Evolutionary conservation across 345 rosid genomes (phyloP).

Genomic region (Dipteronia dyeriana): DNA sequence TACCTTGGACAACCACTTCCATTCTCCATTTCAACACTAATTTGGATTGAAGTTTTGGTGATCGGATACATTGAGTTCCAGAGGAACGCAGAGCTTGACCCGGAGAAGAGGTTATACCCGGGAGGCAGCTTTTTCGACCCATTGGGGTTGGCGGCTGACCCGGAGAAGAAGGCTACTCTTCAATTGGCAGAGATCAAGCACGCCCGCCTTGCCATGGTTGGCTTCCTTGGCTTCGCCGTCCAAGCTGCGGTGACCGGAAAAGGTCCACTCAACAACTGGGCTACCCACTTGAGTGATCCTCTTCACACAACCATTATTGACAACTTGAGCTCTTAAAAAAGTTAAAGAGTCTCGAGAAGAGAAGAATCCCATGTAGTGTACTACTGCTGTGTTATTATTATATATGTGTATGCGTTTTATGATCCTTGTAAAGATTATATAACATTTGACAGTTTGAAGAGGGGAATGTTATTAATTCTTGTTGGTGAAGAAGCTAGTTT

Average conservation of each 20-base stretch:
- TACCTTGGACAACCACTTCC: conserved; percentile 93
- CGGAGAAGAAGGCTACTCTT: conserved; percentile 83
- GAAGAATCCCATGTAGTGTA: not conserved
- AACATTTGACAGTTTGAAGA: conserved; percentile 15
- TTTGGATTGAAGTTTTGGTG: conserved; percentile 83
- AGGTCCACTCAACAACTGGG: conserved; percentile 99
- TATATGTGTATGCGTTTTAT: not conserved
- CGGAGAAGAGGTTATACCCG: conserved; percentile 88
- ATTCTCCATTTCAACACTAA: conserved; percentile 79
- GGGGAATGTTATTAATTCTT: conserved; percentile 5
- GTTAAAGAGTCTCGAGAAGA: not conserved
- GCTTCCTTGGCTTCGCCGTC: conserved; percentile 83
- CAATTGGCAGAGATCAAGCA: conserved; percentile 99
- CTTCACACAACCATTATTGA: conserved; percentile 97
- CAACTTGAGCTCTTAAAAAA: conserved; percentile 53
- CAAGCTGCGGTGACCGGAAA: conserved; percentile 92
- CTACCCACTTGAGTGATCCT: conserved; percentile 97
- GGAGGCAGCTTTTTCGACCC: conserved; percentile 92
- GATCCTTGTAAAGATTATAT: conserved; percentile 23
- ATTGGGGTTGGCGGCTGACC: conserved; percentile 82
- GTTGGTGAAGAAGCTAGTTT: not conserved
- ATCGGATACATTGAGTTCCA: conserved; percentile 95
- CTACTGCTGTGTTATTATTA: not conserved
- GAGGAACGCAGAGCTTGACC: conserved; percentile 85
- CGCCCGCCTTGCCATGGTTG: conserved; percentile 97